Conservation (phyloP, 352 stramenopile genomes). For the Phytophthora ramorum region DNA sequence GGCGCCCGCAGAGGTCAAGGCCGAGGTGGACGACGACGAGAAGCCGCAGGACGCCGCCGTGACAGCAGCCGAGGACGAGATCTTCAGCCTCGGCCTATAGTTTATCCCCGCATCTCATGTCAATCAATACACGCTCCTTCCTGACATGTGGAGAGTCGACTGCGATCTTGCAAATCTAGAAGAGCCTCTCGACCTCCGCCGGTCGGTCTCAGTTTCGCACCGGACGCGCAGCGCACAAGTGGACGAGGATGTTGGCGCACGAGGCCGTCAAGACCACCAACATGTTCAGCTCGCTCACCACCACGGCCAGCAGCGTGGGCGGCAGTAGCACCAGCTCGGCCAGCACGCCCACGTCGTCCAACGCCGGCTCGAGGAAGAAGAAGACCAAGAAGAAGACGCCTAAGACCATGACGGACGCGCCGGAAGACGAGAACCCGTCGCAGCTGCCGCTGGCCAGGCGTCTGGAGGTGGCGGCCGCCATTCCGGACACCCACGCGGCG, state of each 20-base stretch:
- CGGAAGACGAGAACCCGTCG: conserved; percentile 34
- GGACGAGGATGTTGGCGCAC: conserved; percentile 32
- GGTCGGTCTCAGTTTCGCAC: conserved; percentile 14
- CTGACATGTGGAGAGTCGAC: neutral
- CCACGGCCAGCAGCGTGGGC: conserved; percentile 31
- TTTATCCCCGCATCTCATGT: conserved; percentile 18
- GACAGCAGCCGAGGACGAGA: conserved; percentile 64
- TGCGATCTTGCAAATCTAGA: conserved; percentile 32
- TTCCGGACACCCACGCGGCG: conserved; percentile 72
- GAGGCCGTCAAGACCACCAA: conserved; percentile 45
- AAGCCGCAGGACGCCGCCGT: conserved; percentile 9
- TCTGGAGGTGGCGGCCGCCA: conserved; percentile 73
- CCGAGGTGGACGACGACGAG: neutral
- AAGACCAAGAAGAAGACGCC: conserved; percentile 30
- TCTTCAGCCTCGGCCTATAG: conserved; percentile 85
- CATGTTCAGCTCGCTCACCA: conserved; percentile 47
- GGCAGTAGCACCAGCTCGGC: conserved; percentile 31
- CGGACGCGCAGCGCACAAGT: conserved; percentile 6
- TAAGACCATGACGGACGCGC: conserved; percentile 32
- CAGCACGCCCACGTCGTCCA: conserved; percentile 36
- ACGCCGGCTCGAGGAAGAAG: conserved; percentile 31
- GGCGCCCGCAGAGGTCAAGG: neutral
- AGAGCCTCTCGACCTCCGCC: conserved; percentile 2
- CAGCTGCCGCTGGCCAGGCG: conserved; percentile 60
- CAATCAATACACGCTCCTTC: conserved; percentile 20